Base-by-base conservation (phyloP, 345 rosid species). In the Punica granatum region DNA sequence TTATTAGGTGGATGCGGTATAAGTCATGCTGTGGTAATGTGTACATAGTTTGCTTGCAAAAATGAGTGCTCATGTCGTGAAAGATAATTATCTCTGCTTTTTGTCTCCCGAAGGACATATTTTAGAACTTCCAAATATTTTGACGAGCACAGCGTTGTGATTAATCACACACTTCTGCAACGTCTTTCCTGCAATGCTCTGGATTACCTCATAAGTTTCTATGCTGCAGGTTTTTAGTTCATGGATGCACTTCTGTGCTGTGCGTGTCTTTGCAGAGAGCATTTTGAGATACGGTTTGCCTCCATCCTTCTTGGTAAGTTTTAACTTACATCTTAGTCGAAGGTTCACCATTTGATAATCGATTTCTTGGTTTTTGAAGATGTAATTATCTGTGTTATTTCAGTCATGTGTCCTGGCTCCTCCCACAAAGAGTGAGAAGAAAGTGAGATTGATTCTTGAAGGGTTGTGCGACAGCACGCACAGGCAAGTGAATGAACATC, bases 171-270 rank as follows among this genome's bases (percentile, higher is more conserved):
- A 25, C 26, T 16, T 56, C 19, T 13, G 19, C 33, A 56, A 15
- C 19, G 26, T 18, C 34, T 11, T 37, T 56, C 61, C 34, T 63
- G 66, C 14, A 3, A 0, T 35, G 43, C 44, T 23, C 18, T 37
- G 26, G 28, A 63, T 34, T 63, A 63, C 61, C 34, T 63, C 30
- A 14, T 63, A 33, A 9, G 3, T 48, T 68, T 65, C 41, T 41
- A 21, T 30, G 48, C 36, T 86, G 78, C 81, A 95, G 98, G 97
- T 92, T 79, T 95, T 95, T 75, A 90, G 90, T 80, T 87, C 97
- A 14, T 95, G 97, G 98, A 95, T 95, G 99, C 99, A 95, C 79
- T 95, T 95, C 70, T 95, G 97, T 85, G 98, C 97, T 72, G 90
- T 95, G n/a, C 96, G 98, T 60, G 32, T 86, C 67, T 95, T 88